These are phyloP conservation scores for Chimonanthus praecox DNA, from an alignment of 164 flowering plant species.

Conservation along the genomic window DNA sequence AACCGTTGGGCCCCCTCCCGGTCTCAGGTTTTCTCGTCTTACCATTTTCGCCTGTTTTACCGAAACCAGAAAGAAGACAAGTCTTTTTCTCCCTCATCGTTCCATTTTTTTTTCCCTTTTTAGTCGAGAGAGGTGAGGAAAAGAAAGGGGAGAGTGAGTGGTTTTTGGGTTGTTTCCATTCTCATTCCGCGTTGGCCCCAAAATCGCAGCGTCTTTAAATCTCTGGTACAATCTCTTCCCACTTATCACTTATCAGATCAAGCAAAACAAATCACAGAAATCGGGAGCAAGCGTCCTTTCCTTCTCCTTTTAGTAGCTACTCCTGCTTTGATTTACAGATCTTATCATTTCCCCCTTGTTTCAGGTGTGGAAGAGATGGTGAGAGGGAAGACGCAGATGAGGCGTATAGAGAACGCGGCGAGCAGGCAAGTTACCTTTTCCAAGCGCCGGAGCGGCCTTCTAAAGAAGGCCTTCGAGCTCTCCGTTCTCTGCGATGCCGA, in stretches of 20 bases:
- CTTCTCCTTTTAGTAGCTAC: neutral
- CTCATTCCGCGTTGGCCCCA: neutral
- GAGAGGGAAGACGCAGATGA: neutral
- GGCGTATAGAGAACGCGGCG: constrained; percentile 3
- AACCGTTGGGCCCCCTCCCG: neutral
- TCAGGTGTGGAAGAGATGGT: neutral
- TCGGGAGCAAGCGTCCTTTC: neutral
- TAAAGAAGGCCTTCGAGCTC: too few relatives aligned
- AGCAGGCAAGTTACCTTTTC: constrained; percentile 4
- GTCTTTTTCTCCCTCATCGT: neutral
- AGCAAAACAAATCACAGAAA: neutral
- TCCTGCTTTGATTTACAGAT: neutral
- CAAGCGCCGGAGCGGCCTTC: too few relatives aligned
- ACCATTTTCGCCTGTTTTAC: neutral
- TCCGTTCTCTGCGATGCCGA: too few relatives aligned
- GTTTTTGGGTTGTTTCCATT: neutral
- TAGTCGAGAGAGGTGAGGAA: neutral
- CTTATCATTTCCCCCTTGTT: neutral
- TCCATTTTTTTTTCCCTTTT: neutral
- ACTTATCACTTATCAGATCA: too few relatives aligned
- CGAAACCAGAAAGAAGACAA: constrained; percentile 2
- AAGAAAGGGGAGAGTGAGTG: neutral
- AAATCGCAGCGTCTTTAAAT: neutral
- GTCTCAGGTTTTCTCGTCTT: neutral
- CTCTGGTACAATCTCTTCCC: neutral